Evolutionary conservation across 441 rosid species (phyloP).

Genomic region (Pelargonium australe): DNA sequence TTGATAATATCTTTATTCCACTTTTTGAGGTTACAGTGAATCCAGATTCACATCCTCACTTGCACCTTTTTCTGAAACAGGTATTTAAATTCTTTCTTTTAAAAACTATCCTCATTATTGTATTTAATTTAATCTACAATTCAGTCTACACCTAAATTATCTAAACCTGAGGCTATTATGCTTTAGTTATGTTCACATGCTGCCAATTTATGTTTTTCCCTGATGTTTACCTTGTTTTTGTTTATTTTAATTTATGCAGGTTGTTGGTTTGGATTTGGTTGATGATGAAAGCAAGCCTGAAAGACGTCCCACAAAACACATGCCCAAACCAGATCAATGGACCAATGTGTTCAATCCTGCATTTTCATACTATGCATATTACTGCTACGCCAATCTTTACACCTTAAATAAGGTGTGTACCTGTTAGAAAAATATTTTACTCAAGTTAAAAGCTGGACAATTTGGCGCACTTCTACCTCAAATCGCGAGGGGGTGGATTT

Average conservation of each 20-base stretch:
- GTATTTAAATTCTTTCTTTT: slow-evolving; percentile 27
- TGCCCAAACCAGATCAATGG: slow-evolving; percentile 98
- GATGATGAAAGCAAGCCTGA: slow-evolving; percentile 99
- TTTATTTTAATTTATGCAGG: slow-evolving; percentile 32
- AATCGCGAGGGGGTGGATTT: too few relatives aligned
- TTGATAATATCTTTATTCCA: slow-evolving; percentile 92
- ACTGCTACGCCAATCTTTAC: slow-evolving; percentile 91
- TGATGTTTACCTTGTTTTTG: too few relatives aligned
- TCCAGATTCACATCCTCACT: slow-evolving; percentile 98
- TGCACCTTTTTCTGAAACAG: slow-evolving; percentile 93
- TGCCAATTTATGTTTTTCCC: too few relatives aligned
- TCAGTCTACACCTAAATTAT: too few relatives aligned
- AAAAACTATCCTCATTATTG: not conserved
- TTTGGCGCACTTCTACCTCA: too few relatives aligned
- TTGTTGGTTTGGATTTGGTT: slow-evolving; percentile 95
- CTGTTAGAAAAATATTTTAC: not conserved
- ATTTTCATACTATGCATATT: slow-evolving; percentile 83
- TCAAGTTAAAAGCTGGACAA: too few relatives aligned
- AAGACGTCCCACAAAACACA: slow-evolving; percentile 98
- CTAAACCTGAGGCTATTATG: too few relatives aligned
- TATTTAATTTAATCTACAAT: too few relatives aligned
- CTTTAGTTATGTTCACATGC: too few relatives aligned
- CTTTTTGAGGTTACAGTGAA: slow-evolving; percentile 95
- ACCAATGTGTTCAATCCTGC: slow-evolving; percentile 96
- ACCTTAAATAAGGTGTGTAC: slow-evolving; percentile 65